Percentiles rank a stretch among this genome's conserved stretches.
These are phyloP conservation scores for Ogataea nonfermentans DNA, from an alignment of 805 yeast genomes.

Conservation along the genomic window DNA sequence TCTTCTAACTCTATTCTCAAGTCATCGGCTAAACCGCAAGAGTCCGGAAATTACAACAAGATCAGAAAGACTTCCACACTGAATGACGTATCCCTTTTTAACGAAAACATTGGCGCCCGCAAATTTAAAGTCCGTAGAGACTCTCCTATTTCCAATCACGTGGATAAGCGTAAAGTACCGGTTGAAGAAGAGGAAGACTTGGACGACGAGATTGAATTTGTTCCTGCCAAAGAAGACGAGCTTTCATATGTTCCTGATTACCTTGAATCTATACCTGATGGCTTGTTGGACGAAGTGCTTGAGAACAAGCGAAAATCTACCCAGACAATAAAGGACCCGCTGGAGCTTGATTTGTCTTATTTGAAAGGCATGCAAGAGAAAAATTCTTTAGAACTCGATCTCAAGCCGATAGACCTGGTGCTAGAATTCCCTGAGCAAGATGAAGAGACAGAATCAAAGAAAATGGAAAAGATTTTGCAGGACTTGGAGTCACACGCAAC, in stretches of 20 bases:
- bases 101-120: constrained; percentile 19
- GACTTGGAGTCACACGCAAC: constrained; percentile 21
- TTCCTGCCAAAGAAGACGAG: constrained; percentile 40
- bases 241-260: constrained; percentile 45
- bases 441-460: constrained; percentile 21
- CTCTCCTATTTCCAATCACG: constrained; percentile 25
- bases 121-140: constrained; percentile 35
- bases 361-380: constrained; percentile 9
- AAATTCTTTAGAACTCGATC: constrained; percentile 1
- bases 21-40: constrained; percentile 11
- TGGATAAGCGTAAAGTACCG: constrained; percentile 19
- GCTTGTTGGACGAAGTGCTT: constrained; percentile 30
- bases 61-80: constrained; percentile 21
- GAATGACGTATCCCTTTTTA: constrained; percentile 6
- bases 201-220: constrained; percentile 47
- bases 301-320: constrained; percentile 10
- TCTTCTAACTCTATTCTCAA: constrained; percentile 25
- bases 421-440: constrained; percentile 28
- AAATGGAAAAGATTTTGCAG: constrained; percentile 21
- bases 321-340: constrained; percentile 21
- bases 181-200: constrained; percentile 16
- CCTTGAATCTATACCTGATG: constrained; percentile 38
- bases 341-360: constrained; percentile 23
- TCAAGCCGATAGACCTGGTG: constrained; percentile 8
- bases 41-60: constrained; percentile 21